These are phyloP conservation scores for Aplosporella prunicola DNA, from an alignment of 2,329 filamentous ascomycete species.

Conservation along the genomic window DNA sequence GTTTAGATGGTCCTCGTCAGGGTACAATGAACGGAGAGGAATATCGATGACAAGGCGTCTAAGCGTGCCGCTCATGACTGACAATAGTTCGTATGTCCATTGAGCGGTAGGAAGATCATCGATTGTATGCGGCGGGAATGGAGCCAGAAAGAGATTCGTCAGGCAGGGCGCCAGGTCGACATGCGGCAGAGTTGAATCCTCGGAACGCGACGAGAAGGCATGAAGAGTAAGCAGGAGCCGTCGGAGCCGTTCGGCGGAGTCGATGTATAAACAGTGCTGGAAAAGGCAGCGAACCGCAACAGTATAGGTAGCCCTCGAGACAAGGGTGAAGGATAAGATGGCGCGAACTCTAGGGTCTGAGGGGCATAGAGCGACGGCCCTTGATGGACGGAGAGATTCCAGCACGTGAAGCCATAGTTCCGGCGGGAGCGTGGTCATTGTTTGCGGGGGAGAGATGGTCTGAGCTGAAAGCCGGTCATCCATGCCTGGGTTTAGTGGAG, in stretches of 20 bases:
- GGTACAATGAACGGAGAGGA: slow-evolving; percentile 37
- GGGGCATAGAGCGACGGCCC: slow-evolving; percentile 23
- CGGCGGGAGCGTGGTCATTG: slow-evolving; percentile 15
- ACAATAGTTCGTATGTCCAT: slow-evolving; percentile 37
- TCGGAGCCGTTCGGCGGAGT: slow-evolving; percentile 25
- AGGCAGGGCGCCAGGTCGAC: slow-evolving; percentile 15
- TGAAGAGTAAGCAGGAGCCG: slow-evolving; percentile 16
- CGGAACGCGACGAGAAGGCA: slow-evolving; percentile 12
- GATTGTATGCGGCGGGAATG: slow-evolving; percentile 26
- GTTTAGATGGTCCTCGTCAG: slow-evolving; percentile 33
- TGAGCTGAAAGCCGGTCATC: too few species aligned
- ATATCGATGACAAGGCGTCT: slow-evolving; percentile 41
- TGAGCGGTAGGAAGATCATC: slow-evolving; percentile 34
- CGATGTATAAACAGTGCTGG: slow-evolving; percentile 38
- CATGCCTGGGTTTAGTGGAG: too few species aligned
- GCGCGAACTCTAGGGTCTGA: slow-evolving; percentile 35
- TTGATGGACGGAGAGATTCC: slow-evolving; percentile 16
- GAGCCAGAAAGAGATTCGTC: slow-evolving; percentile 29
- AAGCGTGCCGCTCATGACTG: slow-evolving; percentile 32
- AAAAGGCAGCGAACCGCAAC: slow-evolving; percentile 36
- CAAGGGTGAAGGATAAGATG: slow-evolving; percentile 36
- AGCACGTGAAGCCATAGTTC: slow-evolving; percentile 23
- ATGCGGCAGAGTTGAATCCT: neutral
- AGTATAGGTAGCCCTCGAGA: slow-evolving; percentile 35
- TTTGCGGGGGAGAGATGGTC: too few species aligned